These are phyloP conservation scores for Coemansia sp. DNA, from an alignment of 192 early-diverging fungal genomes.

Conservation along the genomic window DNA sequence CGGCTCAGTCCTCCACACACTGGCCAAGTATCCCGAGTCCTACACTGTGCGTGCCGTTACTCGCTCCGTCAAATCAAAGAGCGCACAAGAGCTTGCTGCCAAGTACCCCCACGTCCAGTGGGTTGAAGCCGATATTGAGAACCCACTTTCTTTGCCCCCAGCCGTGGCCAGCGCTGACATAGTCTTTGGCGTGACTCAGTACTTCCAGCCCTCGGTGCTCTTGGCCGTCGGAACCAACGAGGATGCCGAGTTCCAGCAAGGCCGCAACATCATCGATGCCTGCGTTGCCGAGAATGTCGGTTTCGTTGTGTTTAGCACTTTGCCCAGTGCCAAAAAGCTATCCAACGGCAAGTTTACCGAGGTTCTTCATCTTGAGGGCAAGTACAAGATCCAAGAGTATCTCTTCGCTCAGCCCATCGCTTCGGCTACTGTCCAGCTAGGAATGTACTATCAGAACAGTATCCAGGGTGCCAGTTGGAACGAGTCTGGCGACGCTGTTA, in stretches of 20 bases:
- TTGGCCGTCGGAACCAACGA: neutral
- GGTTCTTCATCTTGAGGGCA: constrained; percentile 24
- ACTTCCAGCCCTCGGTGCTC: neutral
- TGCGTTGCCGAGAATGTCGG: constrained; percentile 5
- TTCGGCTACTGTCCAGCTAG: constrained; percentile 7
- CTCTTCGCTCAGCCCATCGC: constrained; percentile 1
- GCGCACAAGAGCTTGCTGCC: neutral
- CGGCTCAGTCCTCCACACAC: constrained; percentile 16
- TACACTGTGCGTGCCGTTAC: constrained; percentile 22
- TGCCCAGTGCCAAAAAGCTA: constrained; percentile 13
- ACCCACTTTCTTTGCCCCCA: neutral
- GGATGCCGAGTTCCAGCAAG: constrained; percentile 12
- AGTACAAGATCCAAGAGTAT: constrained; percentile 21
- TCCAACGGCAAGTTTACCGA: constrained; percentile 12
- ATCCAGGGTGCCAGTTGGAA: constrained; percentile 13
- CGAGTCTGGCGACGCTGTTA: constrained; percentile 6
- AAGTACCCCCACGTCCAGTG: constrained; percentile 15
- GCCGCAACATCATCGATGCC: constrained; percentile 15
- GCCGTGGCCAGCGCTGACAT: constrained; percentile 12
- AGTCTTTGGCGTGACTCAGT: constrained; percentile 32
- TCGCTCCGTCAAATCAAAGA: constrained; percentile 2
- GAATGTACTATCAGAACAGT: constrained; percentile 24
- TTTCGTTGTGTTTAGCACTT: constrained; percentile 21
- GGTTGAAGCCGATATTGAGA: constrained; percentile 16
- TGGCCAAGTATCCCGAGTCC: constrained; percentile 2